Evolutionary conservation across 139 green algal species (phyloP), one percentile per base, ranked within the genome.

Genomic region (Edaphochlamys debaryana): DNA sequence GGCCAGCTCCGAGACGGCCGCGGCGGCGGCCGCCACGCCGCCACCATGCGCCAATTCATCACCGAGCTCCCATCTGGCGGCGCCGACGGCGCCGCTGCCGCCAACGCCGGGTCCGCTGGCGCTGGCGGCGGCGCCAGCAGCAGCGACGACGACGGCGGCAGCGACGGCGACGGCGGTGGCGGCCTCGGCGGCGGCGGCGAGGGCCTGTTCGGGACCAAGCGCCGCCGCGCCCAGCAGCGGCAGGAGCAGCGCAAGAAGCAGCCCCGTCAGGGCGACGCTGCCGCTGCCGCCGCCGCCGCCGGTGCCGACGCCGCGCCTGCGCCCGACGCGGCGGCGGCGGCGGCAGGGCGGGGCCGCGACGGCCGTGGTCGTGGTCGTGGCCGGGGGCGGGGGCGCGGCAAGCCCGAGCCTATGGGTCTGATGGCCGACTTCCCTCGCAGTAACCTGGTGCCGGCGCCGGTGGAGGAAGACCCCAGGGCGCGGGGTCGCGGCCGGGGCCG

Each of bases 161-260:
- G 66, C 78, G 78, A 41, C 50, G 68, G 67, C 48, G 78, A 84
- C 32, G 78, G 56, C 66, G 78, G 50, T n/a, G n/a, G 66, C 78
- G 78, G 32, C 50, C 68, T 50, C 48, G 78, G 76, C 32, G 78
- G 56, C 66, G 78, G 50, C 64, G 62, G 42, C 15, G 78, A 58
- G 23, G 66, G 66, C 11, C 62, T 48, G 7, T 84, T 76, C 17
- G 75, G 40, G 38, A 81, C 45, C 60, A 71, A 70, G 54, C 37
- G 56, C 56, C 25, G 23, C 56, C 20, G 50, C 50, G 50, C 20
- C 50, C 50, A 58, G n/a, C n/a, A n/a, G n/a, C n/a, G n/a, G n/a
- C n/a, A n/a, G n/a, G n/a, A n/a, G 34, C 34, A 38, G 52, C 71
- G 30, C 9, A 15, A 37, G 60, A 36, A 34, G 36, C 9, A 29